These are phyloP conservation scores for Thalia dealbata DNA, from an alignment of 176 grass and related monocot genomes.

Conservation along the genomic window DNA sequence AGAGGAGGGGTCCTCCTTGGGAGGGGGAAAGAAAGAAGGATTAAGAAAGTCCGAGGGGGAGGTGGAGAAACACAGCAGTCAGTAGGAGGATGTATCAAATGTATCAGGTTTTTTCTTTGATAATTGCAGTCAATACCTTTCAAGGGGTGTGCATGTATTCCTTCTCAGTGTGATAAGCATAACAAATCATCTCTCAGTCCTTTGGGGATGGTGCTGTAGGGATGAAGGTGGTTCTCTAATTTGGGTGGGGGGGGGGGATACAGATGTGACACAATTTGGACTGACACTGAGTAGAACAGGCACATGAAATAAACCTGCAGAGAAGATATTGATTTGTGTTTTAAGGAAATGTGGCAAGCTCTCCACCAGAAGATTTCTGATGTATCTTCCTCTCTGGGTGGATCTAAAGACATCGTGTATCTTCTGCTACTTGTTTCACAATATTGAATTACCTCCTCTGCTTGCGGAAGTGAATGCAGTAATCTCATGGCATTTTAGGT, in stretches of 20 bases:
- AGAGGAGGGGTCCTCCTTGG: not conserved
- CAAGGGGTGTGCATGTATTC: not conserved
- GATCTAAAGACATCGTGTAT: no score
- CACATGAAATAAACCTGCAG: not conserved
- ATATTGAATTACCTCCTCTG: no score
- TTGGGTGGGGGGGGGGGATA: not conserved
- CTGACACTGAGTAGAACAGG: not conserved
- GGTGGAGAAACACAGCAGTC: not conserved
- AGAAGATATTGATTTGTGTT: not conserved
- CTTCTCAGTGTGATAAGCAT: not conserved
- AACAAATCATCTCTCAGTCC: slow-evolving; percentile 5
- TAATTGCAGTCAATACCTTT: no score
- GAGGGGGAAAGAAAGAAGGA: not conserved
- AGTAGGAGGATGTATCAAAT: not conserved
- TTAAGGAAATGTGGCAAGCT: not conserved
- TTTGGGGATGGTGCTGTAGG: not conserved
- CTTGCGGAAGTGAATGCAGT: no score
- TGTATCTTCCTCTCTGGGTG: no score
- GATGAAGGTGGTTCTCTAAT: not conserved
- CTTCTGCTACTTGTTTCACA: no score
- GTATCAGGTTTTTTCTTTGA: no score
- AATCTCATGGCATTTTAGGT: no score
- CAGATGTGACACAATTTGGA: slow-evolving; percentile 8
- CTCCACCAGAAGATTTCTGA: not conserved
- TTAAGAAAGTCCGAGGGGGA: not conserved